Base-by-base conservation (phyloP, 495 filamentous ascomycete genomes). In the Sabuloglossum arenarium region DNA sequence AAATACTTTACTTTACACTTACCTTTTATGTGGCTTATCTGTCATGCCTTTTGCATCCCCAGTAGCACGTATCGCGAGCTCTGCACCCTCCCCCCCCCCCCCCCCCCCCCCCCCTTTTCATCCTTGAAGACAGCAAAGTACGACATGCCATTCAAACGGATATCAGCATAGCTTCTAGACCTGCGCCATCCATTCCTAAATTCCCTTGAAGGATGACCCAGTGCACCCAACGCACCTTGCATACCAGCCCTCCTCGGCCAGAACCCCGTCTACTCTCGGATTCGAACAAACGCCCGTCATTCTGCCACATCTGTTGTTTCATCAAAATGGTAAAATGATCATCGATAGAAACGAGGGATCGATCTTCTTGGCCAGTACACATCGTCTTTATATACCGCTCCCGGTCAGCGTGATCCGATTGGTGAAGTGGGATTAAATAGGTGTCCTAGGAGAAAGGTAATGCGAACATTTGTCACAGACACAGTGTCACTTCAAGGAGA, bases 221-320 rank as follows among this genome's bases (percentile, higher is more conserved):
- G 12, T 59, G 19, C 25, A 60, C 46, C 53, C n/a, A n/a, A n/a
- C n/a, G n/a, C 23, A 60, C 53, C 53, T 61, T 45, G 39, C 57
- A 61, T 56, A 61, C 24, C 11, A 61, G 43, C 53, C 57, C 53
- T n/a, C n/a, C n/a, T 58, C 53, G 46, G 56, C 59, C 56, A 37
- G 56, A 59, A 47, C 59, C 56, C 59, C 29, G 58, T 28, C 46
- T 30, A 21, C 58, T 52, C 37, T 59, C 54, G 12, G 45, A 60
- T 59, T 60, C 30, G n/a, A 54, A 59, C 34, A 39, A 39, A 59
- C 58, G 45, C 27, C 29, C 58, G 19, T 60, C 56, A 19, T 59
- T 60, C 59, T 19, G n/a, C 58, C 32, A 60, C 28, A 60, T 61
- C 29, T 60, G 21, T n/a, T n/a, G n/a, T 47, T 60, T 57, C 9